These are phyloP conservation scores for Fusarium robinianum DNA, from an alignment of 2,329 filamentous ascomycete species.

Conservation along the genomic window DNA sequence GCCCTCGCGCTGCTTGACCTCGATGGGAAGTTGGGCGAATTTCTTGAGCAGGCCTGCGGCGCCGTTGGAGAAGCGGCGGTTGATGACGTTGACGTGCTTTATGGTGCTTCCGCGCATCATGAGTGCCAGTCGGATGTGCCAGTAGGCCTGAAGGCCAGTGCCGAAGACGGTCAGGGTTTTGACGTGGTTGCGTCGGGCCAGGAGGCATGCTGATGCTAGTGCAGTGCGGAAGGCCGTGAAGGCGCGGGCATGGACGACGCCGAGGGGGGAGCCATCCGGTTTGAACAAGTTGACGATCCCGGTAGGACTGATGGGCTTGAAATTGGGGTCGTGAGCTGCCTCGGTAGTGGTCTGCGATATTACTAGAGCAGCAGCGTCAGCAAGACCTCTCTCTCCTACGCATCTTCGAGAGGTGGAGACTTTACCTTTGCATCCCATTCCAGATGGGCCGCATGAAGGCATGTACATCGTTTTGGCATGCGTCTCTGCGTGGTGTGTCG, in stretches of 20 bases:
- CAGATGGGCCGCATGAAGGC: conserved; percentile 67
- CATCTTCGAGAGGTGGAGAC: too few species aligned
- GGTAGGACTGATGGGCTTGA: conserved; percentile 54
- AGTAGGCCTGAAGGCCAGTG: conserved; percentile 87
- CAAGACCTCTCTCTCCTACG: not conserved
- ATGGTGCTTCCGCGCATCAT: conserved; percentile 73
- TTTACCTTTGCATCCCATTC: conserved; percentile 70
- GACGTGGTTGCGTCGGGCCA: conserved; percentile 68
- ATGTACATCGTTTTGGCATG: conserved; percentile 71
- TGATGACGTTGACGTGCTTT: conserved; percentile 81
- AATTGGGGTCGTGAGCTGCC: conserved; percentile 33
- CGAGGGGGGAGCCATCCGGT: conserved; percentile 63
- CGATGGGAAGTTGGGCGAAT: conserved; percentile 50
- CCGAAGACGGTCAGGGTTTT: conserved; percentile 84
- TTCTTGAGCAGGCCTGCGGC: conserved; percentile 56
- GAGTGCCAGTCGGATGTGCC: conserved; percentile 86
- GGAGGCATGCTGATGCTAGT: conserved; percentile 69
- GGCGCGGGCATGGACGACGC: conserved; percentile 72
- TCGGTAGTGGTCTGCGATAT: conserved; percentile 62
- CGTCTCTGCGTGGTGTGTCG: conserved; percentile 52
- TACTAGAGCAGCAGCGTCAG: conserved; percentile 48
- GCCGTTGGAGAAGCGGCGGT: conserved; percentile 67
- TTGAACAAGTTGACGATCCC: conserved; percentile 73
- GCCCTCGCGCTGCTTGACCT: conserved; percentile 60
- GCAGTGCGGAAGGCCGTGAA: conserved; percentile 83